These are phyloP conservation scores for Rhamnella rubrinervis DNA, from an alignment of 331 rosid genomes.

Conservation along the genomic window DNA sequence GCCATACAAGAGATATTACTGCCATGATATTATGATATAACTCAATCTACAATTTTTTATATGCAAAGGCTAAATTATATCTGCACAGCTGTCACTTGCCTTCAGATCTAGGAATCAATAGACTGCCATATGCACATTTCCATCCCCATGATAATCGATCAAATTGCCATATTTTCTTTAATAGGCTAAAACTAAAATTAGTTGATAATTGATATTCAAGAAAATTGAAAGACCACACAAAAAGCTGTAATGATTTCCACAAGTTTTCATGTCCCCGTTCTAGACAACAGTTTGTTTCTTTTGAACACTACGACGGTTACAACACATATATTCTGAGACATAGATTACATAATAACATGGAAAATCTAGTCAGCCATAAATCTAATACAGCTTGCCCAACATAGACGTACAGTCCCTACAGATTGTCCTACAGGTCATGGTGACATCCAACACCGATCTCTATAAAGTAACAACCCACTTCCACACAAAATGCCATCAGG, in stretches of 20 bases:
- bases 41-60: no score
- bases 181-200: no score
- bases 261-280: background rate
- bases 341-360: slow-evolving; percentile 27
- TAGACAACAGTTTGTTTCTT: background rate
- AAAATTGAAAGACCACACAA: background rate
- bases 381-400: slow-evolving; percentile 24
- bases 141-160: no score
- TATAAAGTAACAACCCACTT: slow-evolving; percentile 18
- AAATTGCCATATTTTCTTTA: no score
- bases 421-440: slow-evolving; percentile 21
- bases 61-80: no score
- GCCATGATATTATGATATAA: no score
- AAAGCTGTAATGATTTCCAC: background rate
- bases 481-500: slow-evolving; percentile 18
- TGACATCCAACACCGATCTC: slow-evolving; percentile 30
- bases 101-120: no score
- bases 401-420: slow-evolving; percentile 38
- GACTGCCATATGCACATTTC: no score
- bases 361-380: slow-evolving; percentile 37
- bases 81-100: no score
- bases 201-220: background rate
- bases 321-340: slow-evolving; percentile 14
- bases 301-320: slow-evolving; percentile 3
- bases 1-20: no score